phyloP scores from a whole-genome alignment of 2,329 filamentous ascomycete genomes.

The Botrytis byssoidea region DNA sequence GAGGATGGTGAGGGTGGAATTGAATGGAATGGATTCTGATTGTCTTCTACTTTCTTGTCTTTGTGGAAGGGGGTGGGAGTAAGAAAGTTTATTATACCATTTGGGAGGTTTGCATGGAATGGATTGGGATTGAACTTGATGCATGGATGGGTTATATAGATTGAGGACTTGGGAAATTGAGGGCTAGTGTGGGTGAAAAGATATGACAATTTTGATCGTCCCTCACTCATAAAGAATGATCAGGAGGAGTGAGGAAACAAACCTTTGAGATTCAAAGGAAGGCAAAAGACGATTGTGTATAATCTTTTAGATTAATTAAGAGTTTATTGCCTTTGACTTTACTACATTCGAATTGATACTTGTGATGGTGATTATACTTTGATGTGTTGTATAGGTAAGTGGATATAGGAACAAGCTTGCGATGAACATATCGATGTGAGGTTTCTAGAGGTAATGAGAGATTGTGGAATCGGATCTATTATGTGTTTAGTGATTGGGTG shows the following conservation, averaged over 20 bases:
- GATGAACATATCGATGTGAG: background rate
- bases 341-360: background rate
- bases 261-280: background rate
- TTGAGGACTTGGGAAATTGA: constrained; percentile 1
- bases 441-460: background rate
- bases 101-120: constrained; percentile 13
- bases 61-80: background rate
- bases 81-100: constrained; percentile 12
- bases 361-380: background rate
- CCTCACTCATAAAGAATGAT: background rate
- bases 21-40: background rate
- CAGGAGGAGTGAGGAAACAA: background rate
- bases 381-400: background rate
- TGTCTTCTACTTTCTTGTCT: constrained; percentile 7
- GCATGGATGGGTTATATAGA: constrained; percentile 9
- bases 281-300: background rate
- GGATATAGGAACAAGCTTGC: background rate
- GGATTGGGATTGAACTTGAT: background rate
- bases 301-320: constrained; percentile 15
- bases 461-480: background rate
- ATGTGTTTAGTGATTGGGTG: background rate
- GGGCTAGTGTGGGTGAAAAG: background rate
- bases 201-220: background rate
- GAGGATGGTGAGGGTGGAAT: constrained; percentile 2
- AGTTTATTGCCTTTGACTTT: constrained; percentile 7